Conservation (phyloP, 495 filamentous ascomycete genomes). For the Aspergillus homomorphus region DNA sequence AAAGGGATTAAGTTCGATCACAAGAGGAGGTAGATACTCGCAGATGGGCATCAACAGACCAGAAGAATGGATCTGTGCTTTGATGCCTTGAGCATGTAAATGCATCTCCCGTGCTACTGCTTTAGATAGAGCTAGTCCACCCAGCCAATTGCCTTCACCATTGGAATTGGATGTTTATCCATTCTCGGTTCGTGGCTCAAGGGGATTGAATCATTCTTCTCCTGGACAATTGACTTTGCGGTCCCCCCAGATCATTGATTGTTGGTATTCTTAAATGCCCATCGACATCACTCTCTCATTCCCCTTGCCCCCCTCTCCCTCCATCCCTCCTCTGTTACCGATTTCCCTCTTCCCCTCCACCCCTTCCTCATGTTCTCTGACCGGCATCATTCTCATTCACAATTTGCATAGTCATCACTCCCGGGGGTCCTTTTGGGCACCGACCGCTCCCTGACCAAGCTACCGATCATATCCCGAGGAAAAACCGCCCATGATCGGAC, state of each 20-base stretch:
- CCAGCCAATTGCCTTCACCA: not conserved
- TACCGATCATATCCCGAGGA: constrained; percentile 2
- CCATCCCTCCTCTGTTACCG: too few species aligned
- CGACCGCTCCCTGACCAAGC: constrained; percentile 14
- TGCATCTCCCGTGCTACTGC: constrained; percentile 12
- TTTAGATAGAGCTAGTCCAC: not conserved
- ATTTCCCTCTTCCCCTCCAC: not conserved
- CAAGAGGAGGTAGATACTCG: not conserved
- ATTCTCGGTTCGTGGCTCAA: not conserved
- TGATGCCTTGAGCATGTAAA: constrained; percentile 11
- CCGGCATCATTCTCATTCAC: constrained; percentile 6
- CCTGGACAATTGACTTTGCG: not conserved
- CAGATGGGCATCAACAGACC: constrained; percentile 13
- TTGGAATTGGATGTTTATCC: not conserved
- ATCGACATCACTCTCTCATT: not conserved
- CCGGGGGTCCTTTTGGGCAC: constrained; percentile 19
- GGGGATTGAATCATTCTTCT: not conserved
- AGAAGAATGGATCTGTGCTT: constrained; percentile 5
- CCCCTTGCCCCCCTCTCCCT: too few species aligned
- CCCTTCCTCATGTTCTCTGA: not conserved
- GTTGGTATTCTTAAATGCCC: not conserved
- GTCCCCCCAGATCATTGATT: not conserved
- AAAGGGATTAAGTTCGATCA: constrained; percentile 8
- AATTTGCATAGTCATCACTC: constrained; percentile 7
- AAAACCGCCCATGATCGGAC: constrained; percentile 10